Conservation (phyloP, 768 basidiomycete species). For the Chlorophyllum brunneum region DNA sequence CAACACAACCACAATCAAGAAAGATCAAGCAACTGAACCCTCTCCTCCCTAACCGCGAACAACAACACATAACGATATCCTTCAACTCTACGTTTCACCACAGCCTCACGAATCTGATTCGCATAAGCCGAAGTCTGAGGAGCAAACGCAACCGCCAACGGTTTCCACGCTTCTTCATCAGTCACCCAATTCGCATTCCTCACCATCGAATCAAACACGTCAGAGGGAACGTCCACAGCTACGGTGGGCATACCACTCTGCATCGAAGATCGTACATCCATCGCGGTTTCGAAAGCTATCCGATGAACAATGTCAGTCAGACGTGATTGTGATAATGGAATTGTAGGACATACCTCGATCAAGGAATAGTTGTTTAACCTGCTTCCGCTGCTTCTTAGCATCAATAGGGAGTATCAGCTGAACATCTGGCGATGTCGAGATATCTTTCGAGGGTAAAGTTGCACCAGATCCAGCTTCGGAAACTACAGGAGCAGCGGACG, state of each 20-base stretch:
- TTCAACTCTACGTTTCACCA: slow-evolving; percentile 57
- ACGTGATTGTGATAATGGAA: neutral
- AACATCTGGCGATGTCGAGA: slow-evolving; percentile 38
- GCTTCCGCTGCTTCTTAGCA: slow-evolving; percentile 70
- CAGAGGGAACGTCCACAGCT: slow-evolving; percentile 63
- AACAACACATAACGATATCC: slow-evolving; percentile 60
- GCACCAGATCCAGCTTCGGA: slow-evolving; percentile 31
- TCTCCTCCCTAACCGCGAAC: slow-evolving; percentile 67
- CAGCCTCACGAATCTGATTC: slow-evolving; percentile 62
- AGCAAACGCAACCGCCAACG: slow-evolving; percentile 51
- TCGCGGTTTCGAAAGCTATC: slow-evolving; percentile 60
- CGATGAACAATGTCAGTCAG: neutral
- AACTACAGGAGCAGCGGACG: slow-evolving; percentile 48
- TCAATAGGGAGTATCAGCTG: slow-evolving; percentile 68
- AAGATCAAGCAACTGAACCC: slow-evolving; percentile 55
- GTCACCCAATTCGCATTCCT: slow-evolving; percentile 59
- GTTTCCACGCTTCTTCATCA: slow-evolving; percentile 75
- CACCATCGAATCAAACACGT: slow-evolving; percentile 61
- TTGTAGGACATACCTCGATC: slow-evolving; percentile 51
- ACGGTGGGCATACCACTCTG: slow-evolving; percentile 61
- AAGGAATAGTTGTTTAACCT: slow-evolving; percentile 62
- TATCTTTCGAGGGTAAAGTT: slow-evolving; percentile 36
- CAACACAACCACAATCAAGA: no score
- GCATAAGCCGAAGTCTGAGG: slow-evolving; percentile 59
- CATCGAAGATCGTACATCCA: slow-evolving; percentile 54